phyloP scores from a whole-genome alignment of 2,329 filamentous ascomycete species.

The Alternaria consortialis region DNA sequence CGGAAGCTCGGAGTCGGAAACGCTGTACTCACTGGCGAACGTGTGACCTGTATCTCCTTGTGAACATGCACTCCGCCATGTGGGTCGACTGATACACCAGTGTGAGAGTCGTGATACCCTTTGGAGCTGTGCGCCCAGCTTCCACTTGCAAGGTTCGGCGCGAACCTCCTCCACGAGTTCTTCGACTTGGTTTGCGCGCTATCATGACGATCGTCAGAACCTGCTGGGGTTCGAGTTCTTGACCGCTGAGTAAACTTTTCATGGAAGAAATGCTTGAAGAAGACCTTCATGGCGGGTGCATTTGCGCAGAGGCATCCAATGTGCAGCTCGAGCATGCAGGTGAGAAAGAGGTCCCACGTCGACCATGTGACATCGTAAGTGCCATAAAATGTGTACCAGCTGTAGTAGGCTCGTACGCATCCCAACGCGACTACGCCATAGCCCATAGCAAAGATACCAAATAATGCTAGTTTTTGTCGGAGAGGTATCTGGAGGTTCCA shows the following conservation, averaged over 20 bases:
- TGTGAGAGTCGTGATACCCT: constrained; percentile 38
- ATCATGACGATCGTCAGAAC: background rate
- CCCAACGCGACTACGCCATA: constrained; percentile 40
- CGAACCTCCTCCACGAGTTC: constrained; percentile 17
- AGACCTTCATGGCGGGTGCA: constrained; percentile 44
- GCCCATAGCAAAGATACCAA: constrained; percentile 45
- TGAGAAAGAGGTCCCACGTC: constrained; percentile 30
- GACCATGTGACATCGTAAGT: constrained; percentile 45
- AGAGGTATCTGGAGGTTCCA: constrained; percentile 43
- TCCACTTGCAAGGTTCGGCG: constrained; percentile 15
- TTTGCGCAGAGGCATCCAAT: constrained; percentile 45
- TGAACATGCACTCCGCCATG: constrained; percentile 34
- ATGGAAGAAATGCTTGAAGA: constrained; percentile 43
- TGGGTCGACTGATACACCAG: constrained; percentile 27
- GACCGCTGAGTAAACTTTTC: constrained; percentile 28
- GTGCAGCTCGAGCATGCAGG: constrained; percentile 39
- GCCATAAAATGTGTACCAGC: constrained; percentile 38
- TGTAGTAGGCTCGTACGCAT: constrained; percentile 37
- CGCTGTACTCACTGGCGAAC: constrained; percentile 14
- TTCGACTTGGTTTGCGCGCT: constrained; percentile 4
- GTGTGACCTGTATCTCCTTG: constrained; percentile 25
- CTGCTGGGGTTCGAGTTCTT: constrained; percentile 5
- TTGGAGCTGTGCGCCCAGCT: constrained; percentile 15
- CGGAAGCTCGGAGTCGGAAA: background rate
- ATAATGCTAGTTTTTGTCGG: constrained; percentile 41